phyloP scores from a whole-genome alignment of 257 asterid species.

The Forsythia suspensa region DNA sequence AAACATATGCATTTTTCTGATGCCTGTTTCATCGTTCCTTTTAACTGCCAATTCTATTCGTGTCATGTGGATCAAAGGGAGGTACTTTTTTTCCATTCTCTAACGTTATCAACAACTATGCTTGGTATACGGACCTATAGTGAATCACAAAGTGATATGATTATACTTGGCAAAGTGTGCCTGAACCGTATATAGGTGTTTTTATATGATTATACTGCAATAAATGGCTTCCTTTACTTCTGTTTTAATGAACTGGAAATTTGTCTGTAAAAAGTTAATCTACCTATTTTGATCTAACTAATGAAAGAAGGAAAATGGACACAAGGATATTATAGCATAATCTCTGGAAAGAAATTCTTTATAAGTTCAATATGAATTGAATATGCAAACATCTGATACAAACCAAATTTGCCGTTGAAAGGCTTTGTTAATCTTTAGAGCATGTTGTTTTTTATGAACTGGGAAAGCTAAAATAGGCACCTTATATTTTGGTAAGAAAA shows the following conservation, averaged over 20 bases:
- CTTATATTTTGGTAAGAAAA: neutral
- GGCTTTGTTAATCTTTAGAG: neutral
- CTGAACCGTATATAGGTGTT: neutral
- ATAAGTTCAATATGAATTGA: neutral
- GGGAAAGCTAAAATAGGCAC: neutral
- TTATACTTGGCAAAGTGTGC: neutral
- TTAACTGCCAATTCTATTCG: constrained; percentile 6
- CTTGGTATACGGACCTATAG: constrained; percentile 4
- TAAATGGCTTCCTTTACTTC: neutral
- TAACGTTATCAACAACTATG: constrained; percentile 3
- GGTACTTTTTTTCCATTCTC: constrained; percentile 14
- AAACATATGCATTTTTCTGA: constrained; percentile 10
- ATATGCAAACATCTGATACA: neutral
- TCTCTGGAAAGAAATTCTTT: neutral
- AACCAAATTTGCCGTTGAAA: neutral
- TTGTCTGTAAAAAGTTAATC: neutral
- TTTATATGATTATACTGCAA: neutral
- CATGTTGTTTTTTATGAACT: neutral
- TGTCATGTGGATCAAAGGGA: neutral
- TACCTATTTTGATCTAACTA: neutral
- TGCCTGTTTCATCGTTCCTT: constrained; percentile 16
- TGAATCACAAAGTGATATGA: neutral
- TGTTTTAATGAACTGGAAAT: neutral
- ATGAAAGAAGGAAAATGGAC: neutral
- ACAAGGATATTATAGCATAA: neutral